Base-by-base conservation (phyloP, 495 filamentous ascomycete genomes). In the Hypoxylon trugodes region DNA sequence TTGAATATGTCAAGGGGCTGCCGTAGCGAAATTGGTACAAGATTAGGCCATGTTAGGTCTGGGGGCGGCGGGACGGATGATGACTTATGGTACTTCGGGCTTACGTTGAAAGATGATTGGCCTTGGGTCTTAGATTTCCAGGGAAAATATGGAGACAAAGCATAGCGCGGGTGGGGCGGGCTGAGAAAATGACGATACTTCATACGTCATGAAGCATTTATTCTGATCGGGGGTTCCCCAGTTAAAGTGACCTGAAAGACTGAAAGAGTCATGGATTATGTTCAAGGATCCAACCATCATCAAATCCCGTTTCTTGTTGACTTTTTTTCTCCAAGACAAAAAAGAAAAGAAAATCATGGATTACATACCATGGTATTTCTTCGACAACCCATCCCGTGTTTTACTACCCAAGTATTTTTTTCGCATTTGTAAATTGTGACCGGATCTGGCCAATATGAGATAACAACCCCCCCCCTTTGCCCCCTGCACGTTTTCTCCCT, bases 171-270 rank as follows among this genome's bases (percentile, higher is more conserved):
- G 62, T 56, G 62, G 62, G 56, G 22, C 46, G 9, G 36, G 38
- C 51, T 67, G 64, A 59, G 63, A 58, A 59, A 67, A 67, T 67
- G 64, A 67, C 64, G 64, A 61, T 67, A 45, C 18, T 12, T 33
- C 52, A 48, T 67, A 67, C 64, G 64, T 67, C 64, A 67, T 67
- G 38, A 4, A 52, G 58, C 52, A 41, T 61, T 52, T 33, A 24
- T 57, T 37, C 30, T 53, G 21, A 35, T 66, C 33, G 52, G 49
- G 21, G 45, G 28, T 16, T 25, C 50, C 43, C 49, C n/a, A 49
- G 30, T 32, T n/a, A n/a, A n/a, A n/a, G n/a, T n/a, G n/a, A n/a
- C n/a, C n/a, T n/a, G n/a, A n/a, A n/a, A n/a, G n/a, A 58, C 33
- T 63, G 24, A 61, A 59, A 67, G 64, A 67, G 64, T 67, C 64